phyloP scores from a whole-genome alignment of 805 yeast species.

The Saccharomyces paradoxus region DNA sequence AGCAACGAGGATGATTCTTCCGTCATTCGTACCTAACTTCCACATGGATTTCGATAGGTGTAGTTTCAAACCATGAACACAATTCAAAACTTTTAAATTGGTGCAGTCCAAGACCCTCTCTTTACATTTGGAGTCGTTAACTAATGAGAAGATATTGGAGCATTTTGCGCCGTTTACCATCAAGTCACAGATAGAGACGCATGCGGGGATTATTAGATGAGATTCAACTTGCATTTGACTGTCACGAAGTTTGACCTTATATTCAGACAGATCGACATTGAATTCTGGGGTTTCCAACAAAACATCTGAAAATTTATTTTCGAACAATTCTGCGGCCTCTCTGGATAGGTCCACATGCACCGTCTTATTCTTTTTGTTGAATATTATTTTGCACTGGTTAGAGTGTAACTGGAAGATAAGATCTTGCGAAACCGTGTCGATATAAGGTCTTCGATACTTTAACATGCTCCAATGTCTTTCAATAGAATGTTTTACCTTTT shows the following conservation, averaged over 20 bases:
- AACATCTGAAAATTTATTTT: background rate
- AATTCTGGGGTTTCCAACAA: background rate
- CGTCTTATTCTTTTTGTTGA: slow-evolving; percentile 24
- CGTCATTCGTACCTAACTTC: slow-evolving; percentile 17
- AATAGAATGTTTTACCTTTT: background rate
- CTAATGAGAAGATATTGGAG: slow-evolving; percentile 12
- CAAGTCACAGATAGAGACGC: slow-evolving; percentile 14
- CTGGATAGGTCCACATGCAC: slow-evolving; percentile 15
- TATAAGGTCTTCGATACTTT: slow-evolving; percentile 38
- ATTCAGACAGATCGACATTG: slow-evolving; percentile 7
- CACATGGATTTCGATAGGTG: slow-evolving; percentile 18
- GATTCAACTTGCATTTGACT: background rate
- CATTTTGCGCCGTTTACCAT: slow-evolving; percentile 13
- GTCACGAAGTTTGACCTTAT: slow-evolving; percentile 5
- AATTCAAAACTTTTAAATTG: slow-evolving; percentile 1
- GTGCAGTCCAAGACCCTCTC: slow-evolving; percentile 10
- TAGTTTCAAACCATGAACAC: slow-evolving; percentile 13
- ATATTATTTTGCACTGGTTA: slow-evolving; percentile 21
- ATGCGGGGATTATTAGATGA: slow-evolving; percentile 15
- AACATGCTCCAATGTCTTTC: slow-evolving; percentile 11
- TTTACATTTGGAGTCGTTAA: slow-evolving; percentile 9
- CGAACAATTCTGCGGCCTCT: slow-evolving; percentile 1
- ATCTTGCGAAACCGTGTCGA: slow-evolving; percentile 31
- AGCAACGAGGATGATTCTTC: slow-evolving; percentile 16
- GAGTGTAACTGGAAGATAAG: slow-evolving; percentile 36